Evolutionary conservation across 805 yeast genomes (phyloP), one percentile per base, ranked within the genome.

Genomic region (Candida odintsovae): DNA sequence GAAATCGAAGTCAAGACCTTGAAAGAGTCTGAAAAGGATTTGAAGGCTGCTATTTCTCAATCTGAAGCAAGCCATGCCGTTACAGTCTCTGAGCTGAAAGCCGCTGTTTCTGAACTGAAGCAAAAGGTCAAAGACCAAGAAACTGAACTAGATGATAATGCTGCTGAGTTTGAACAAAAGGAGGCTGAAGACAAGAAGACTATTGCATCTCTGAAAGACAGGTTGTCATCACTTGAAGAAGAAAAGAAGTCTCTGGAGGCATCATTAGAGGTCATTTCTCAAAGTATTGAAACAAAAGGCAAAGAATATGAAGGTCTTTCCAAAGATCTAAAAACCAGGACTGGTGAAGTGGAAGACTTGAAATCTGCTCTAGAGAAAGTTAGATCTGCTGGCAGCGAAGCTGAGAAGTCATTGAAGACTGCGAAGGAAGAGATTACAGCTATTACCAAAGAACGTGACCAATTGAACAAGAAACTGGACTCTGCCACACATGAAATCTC

Each of bases 171-270:
- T 20, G 67, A 64, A 22, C 47, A 55, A 0, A 57, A 61, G 5
- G 65, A 64, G 39, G 51, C 58, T n/a, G 61, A 56, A 6, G 44
- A 50, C 35, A 64, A 62, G 39, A 54, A 52, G 20, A 57, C 57
- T 3, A 51, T 61, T 6, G 52, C 52, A 2, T 45, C 54, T 2
- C 44, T 62, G 46, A 57, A 57, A 22, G 67, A 63, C 33, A 48
- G 49, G 25, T 51, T 59, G 35, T 58, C 57, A 12, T 59, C 63
- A 1, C 48, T 56, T 5, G 57, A 56, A 16, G 64, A 61, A 21
- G 67, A 65, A 51, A 64, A 65, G 41, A 61, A 61, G 36, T 63
- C 71, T 0, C 45, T 67, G 31, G 54, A 61, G 15, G 56, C 68
- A 1, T 59, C 67, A 0, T 43, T 67, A 10, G 62, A 62, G 33